phyloP scores from a whole-genome alignment of 805 yeast species.

The Wickerhamomyces canadensis region DNA sequence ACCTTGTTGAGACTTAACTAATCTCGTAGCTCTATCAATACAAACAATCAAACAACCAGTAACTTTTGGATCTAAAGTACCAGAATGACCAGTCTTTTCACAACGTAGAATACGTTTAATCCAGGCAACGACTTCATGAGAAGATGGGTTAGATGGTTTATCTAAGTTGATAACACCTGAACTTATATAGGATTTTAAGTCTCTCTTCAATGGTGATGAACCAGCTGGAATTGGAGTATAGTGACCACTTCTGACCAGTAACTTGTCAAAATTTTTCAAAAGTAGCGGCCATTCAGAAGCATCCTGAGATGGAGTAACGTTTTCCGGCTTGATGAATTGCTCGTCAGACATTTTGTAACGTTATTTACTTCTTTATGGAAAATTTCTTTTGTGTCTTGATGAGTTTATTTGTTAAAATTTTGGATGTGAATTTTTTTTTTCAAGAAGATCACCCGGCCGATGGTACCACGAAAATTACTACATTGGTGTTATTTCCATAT shows the following conservation, averaged over 20 bases:
- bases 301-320: slow-evolving; percentile 70
- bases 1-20: slow-evolving; percentile 98
- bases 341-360: slow-evolving; percentile 49
- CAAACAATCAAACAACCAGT: slow-evolving; percentile 98
- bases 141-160: slow-evolving; percentile 96
- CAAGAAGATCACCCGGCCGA: slow-evolving; percentile 5
- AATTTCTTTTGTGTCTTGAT: background rate
- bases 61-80: slow-evolving; percentile 97
- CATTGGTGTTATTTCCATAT: background rate
- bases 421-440: slow-evolving; percentile 2
- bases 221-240: slow-evolving; percentile 98
- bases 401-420: slow-evolving; percentile 9
- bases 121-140: slow-evolving; percentile 99
- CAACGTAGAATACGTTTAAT: slow-evolving; percentile 90
- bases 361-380: background rate
- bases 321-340: slow-evolving; percentile 84
- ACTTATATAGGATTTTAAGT: slow-evolving; percentile 79
- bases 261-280: slow-evolving; percentile 88
- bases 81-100: slow-evolving; percentile 98
- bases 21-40: slow-evolving; percentile 95
- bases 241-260: slow-evolving; percentile 92
- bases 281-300: slow-evolving; percentile 95
- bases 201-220: slow-evolving; percentile 91
- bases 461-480: slow-evolving; percentile 1
- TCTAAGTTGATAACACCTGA: slow-evolving; percentile 97